Conservation (phyloP, 108 stramenopile species). For the Nannochloropsis gaditana region DNA sequence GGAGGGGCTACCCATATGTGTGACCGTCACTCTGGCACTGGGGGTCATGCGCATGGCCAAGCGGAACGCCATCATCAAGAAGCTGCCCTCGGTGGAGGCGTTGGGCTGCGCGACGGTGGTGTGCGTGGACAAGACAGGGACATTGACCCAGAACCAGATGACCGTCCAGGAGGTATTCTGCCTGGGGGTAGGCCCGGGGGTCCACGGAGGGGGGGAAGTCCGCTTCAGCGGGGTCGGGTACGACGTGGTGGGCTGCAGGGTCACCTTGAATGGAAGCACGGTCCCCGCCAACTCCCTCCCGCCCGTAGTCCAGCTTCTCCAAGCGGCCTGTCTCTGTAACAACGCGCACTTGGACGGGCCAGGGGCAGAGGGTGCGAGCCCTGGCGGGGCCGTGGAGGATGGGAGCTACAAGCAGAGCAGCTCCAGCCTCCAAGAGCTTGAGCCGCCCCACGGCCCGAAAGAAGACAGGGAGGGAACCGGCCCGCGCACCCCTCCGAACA, state of each 20-base stretch:
- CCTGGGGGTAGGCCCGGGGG: not conserved
- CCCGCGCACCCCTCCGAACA: not conserved
- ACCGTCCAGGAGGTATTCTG: conserved; percentile 40
- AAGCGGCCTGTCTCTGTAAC: conserved; percentile 50
- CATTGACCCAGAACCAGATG: conserved; percentile 82
- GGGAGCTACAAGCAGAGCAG: not conserved
- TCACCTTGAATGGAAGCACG: not conserved
- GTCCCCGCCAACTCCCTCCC: conserved; percentile 15
- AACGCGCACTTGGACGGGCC: conserved; percentile 55
- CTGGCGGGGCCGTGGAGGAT: not conserved
- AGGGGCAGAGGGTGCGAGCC: not conserved
- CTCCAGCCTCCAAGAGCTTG: not conserved
- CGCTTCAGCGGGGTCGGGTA: not conserved
- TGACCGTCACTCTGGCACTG: conserved; percentile 81
- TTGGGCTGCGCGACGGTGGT: conserved; percentile 85
- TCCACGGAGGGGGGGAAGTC: not conserved
- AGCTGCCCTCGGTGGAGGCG: conserved; percentile 85
- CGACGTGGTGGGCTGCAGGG: not conserved
- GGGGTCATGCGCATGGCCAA: conserved; percentile 90
- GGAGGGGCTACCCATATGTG: conserved; percentile 82
- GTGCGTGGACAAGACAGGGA: conserved; percentile 93
- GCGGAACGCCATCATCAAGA: conserved; percentile 82
- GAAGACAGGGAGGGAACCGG: not conserved
- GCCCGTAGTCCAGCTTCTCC: conserved; percentile 39
- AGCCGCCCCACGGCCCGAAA: not conserved